Evolutionary conservation across 352 stramenopile genomes (phyloP).

Genomic region (Pythium guiyangense): DNA sequence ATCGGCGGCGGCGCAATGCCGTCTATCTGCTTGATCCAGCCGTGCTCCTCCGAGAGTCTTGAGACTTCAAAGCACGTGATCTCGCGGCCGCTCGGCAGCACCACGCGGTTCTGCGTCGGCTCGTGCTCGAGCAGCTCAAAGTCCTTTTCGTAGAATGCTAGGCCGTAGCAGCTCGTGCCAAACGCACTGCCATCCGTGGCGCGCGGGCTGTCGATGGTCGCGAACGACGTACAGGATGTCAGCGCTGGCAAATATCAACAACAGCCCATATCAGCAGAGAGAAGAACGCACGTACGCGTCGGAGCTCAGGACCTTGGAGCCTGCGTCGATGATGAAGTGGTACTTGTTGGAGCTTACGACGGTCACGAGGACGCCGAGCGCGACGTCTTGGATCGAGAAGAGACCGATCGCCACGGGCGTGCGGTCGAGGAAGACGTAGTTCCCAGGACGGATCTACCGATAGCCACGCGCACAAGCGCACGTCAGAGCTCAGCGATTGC

Average conservation of each 20-base stretch:
- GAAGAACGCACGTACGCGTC: constrained; percentile 30
- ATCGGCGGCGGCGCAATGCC: constrained; percentile 43
- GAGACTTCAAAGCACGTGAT: constrained; percentile 60
- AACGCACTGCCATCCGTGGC: constrained; percentile 28
- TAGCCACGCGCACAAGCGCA: not conserved
- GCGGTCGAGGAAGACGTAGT: constrained; percentile 75
- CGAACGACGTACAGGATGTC: not conserved
- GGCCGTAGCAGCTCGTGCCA: constrained; percentile 45
- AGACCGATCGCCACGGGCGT: constrained; percentile 66
- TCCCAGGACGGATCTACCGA: constrained; percentile 62
- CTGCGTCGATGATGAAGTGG: constrained; percentile 73
- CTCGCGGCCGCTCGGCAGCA: constrained; percentile 22
- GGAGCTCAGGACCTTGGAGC: constrained; percentile 67
- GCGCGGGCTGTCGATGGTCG: constrained; percentile 11
- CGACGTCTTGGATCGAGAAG: constrained; percentile 53
- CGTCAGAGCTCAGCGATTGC: no score
- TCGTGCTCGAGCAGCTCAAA: constrained; percentile 48
- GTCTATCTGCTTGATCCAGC: constrained; percentile 57
- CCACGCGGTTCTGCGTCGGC: constrained; percentile 34
- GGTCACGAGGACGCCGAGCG: constrained; percentile 49
- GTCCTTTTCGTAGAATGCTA: constrained; percentile 68
- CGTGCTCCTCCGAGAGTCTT: constrained; percentile 73
- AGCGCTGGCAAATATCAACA: no score
- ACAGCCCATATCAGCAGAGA: no score
- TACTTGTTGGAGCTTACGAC: constrained; percentile 70